Evolutionary conservation across 148 eudicot species (phyloP).

Genomic region (Polygonum maritimum): DNA sequence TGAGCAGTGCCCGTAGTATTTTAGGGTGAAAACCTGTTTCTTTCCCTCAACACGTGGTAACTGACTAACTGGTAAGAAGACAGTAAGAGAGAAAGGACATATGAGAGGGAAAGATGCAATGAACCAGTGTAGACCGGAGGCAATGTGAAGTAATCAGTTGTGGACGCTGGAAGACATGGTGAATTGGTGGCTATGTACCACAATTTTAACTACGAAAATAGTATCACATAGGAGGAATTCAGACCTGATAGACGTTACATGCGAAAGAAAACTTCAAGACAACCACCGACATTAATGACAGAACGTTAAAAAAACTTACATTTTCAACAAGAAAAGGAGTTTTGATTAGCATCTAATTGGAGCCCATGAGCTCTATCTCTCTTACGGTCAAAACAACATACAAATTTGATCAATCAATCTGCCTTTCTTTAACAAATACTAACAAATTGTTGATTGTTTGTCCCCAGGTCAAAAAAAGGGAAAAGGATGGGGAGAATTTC

Average conservation of each 20-base stretch:
- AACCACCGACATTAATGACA: not conserved
- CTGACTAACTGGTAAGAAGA: conserved; percentile 9
- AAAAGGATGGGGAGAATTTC: conserved; percentile 12
- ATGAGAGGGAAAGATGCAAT: conserved; percentile 17
- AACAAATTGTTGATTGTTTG: conserved; percentile 1
- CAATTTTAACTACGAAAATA: conserved; percentile 4
- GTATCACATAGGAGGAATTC: not conserved
- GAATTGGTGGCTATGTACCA: conserved; percentile 4
- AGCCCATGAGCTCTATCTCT: conserved; percentile 6
- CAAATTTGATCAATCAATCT: conserved; percentile 3
- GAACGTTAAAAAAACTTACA: not conserved
- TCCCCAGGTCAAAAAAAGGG: conserved; percentile 33
- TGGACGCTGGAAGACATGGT: conserved; percentile 1
- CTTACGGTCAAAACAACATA: not conserved
- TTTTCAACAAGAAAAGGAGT: not conserved
- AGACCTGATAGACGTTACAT: not conserved
- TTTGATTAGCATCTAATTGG: not conserved
- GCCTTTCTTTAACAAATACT: not conserved
- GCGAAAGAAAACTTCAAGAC: not conserved
- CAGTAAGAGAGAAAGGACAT: conserved; percentile 13
- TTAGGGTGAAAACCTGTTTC: conserved; percentile 3
- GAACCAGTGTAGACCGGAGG: conserved; percentile 15
- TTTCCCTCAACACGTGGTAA: conserved; percentile 6
- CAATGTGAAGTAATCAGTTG: not conserved
- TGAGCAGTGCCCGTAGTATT: conserved; percentile 17